Conservation (phyloP, 2,329 filamentous ascomycete species). For the Chaetomium olivaceum region DNA sequence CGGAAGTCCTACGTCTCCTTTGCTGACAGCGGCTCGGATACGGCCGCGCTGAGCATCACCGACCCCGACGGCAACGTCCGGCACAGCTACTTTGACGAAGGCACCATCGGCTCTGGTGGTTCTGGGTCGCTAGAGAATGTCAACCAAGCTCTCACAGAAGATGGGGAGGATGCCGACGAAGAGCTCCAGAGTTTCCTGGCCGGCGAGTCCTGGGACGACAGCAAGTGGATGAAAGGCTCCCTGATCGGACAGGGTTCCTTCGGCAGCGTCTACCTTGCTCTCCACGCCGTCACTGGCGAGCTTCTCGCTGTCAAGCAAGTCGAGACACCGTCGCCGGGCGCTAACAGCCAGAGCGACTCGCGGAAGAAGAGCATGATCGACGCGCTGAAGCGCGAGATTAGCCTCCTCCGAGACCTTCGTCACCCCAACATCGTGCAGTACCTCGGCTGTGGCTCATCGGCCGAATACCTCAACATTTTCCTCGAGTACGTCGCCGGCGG, state of each 20-base stretch:
- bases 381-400: conserved; percentile 94
- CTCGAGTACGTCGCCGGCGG: conserved; percentile 97
- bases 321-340: conserved; percentile 77
- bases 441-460: conserved; percentile 88
- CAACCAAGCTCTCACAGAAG: conserved; percentile 80
- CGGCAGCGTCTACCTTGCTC: conserved; percentile 88
- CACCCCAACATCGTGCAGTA: conserved; percentile 99
- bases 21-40: conserved; percentile 72
- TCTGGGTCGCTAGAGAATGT: conserved; percentile 76
- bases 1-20: conserved; percentile 96
- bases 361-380: conserved; percentile 99
- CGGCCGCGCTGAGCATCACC: conserved; percentile 67
- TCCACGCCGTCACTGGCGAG: conserved; percentile 95
- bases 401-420: conserved; percentile 86
- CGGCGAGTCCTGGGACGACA: conserved; percentile 91
- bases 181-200: conserved; percentile 87
- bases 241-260: conserved; percentile 97
- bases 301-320: conserved; percentile 99
- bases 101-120: conserved; percentile 56
- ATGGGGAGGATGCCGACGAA: conserved; percentile 88
- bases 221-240: conserved; percentile 99
- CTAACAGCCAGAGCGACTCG: conserved; percentile 77
- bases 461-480: conserved; percentile 97
- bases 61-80: conserved; percentile 74
- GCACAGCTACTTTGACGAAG: conserved; percentile 81